Evolutionary conservation across 1,284 basidiomycete species (phyloP).

Genomic region (Phaffia rhodozyma): DNA sequence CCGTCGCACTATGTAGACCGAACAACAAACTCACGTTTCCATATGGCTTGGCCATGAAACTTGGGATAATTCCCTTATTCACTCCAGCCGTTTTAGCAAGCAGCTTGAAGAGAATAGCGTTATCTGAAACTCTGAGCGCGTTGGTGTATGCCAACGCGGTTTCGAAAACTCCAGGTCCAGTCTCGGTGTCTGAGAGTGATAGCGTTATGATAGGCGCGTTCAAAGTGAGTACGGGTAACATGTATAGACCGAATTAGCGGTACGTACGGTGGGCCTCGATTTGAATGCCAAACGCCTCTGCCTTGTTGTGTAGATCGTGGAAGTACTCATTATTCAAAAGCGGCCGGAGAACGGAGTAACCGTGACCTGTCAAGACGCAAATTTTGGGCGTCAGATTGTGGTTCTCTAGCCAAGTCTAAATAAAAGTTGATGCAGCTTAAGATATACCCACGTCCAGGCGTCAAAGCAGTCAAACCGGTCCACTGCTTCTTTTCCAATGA

Average conservation of each 20-base stretch:
- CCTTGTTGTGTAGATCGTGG: conserved; percentile 70
- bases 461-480: conserved; percentile 59
- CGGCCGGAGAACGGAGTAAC: conserved; percentile 77
- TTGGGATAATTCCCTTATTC: conserved; percentile 74
- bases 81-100: conserved; percentile 85
- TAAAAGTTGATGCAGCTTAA: background rate
- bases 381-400: background rate
- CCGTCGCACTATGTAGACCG: background rate
- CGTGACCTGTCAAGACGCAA: conserved; percentile 54
- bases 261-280: conserved; percentile 83
- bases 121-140: conserved; percentile 80
- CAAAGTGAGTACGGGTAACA: background rate
- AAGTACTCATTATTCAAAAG: conserved; percentile 85
- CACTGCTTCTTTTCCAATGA: conserved; percentile 67
- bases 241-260: background rate
- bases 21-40: conserved; percentile 50
- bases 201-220: conserved; percentile 7
- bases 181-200: conserved; percentile 66
- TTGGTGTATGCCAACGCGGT: conserved; percentile 85
- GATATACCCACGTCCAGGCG: conserved; percentile 65
- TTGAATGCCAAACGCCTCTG: conserved; percentile 58
- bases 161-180: conserved; percentile 81
- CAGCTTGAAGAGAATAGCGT: conserved; percentile 85
- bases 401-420: background rate
- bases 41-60: conserved; percentile 98